phyloP scores from a whole-genome alignment of 345 rosid genomes.

The Brassica incana region DNA sequence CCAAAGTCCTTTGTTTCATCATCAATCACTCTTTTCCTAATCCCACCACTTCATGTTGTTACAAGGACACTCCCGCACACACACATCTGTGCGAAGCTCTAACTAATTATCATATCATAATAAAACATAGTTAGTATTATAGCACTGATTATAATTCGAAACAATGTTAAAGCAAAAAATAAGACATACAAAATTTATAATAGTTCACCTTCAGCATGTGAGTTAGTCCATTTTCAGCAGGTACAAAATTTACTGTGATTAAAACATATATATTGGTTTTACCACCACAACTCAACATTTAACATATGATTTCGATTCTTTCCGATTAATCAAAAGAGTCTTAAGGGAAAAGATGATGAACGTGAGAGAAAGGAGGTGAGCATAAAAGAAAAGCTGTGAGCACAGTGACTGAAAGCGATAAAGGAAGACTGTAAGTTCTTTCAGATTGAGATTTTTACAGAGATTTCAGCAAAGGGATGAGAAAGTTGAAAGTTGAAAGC shows the following conservation, averaged over 20 bases:
- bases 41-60: constrained; percentile 23
- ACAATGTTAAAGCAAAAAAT: neutral
- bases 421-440: constrained; percentile 29
- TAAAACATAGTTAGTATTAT: neutral
- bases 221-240: neutral
- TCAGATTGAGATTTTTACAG: constrained; percentile 21
- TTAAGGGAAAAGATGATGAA: constrained; percentile 15
- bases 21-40: constrained; percentile 21
- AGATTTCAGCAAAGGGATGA: constrained; percentile 27
- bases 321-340: constrained; percentile 4
- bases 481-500: constrained; percentile 35
- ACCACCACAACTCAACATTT: neutral
- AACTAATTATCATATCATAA: neutral
- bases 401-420: constrained; percentile 34
- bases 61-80: neutral
- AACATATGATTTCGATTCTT: neutral
- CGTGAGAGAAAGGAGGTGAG: constrained; percentile 23
- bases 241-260: neutral
- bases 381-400: constrained; percentile 30
- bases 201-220: neutral
- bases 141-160: neutral
- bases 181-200: neutral
- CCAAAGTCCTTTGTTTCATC: constrained; percentile 36
- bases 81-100: neutral
- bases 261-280: neutral